phyloP scores from a whole-genome alignment of 352 stramenopile species.

The Globisporangium middletonii region DNA sequence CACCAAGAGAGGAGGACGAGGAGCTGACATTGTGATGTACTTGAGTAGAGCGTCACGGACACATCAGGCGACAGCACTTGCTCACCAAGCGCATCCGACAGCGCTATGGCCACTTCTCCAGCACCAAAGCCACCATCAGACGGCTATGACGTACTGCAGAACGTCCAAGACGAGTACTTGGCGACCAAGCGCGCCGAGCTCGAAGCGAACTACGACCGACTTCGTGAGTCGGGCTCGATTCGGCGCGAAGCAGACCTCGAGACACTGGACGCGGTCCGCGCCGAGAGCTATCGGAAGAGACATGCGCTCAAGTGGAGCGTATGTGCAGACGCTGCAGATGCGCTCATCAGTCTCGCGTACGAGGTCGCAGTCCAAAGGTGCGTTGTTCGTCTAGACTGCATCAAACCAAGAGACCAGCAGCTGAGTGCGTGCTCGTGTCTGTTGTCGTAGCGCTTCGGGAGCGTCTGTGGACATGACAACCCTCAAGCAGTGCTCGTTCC shows the following conservation, averaged over 20 bases:
- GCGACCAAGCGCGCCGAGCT: conserved; percentile 32
- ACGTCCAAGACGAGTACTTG: conserved; percentile 33
- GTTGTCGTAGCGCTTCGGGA: conserved; percentile 1
- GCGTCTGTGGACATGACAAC: conserved; percentile 15
- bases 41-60: too few relatives aligned
- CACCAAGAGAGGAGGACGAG: too few relatives aligned
- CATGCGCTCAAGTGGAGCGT: conserved; percentile 13
- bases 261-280: conserved; percentile 26
- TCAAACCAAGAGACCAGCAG: not conserved
- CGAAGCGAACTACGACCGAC: conserved; percentile 39
- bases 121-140: too few relatives aligned
- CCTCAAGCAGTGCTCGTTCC: conserved; percentile 21
- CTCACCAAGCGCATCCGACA: not conserved
- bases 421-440: not conserved
- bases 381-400: conserved; percentile 4
- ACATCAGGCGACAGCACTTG: too few relatives aligned
- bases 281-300: conserved; percentile 18
- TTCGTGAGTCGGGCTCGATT: conserved; percentile 25
- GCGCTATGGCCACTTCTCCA: not conserved
- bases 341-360: conserved; percentile 24
- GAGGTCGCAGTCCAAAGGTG: conserved; percentile 21
- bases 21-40: too few relatives aligned
- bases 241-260: conserved; percentile 33
- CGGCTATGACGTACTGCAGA: not conserved
- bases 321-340: conserved; percentile 26